phyloP scores from a whole-genome alignment of 352 stramenopile species.

The Phytophthora citrophthora region DNA sequence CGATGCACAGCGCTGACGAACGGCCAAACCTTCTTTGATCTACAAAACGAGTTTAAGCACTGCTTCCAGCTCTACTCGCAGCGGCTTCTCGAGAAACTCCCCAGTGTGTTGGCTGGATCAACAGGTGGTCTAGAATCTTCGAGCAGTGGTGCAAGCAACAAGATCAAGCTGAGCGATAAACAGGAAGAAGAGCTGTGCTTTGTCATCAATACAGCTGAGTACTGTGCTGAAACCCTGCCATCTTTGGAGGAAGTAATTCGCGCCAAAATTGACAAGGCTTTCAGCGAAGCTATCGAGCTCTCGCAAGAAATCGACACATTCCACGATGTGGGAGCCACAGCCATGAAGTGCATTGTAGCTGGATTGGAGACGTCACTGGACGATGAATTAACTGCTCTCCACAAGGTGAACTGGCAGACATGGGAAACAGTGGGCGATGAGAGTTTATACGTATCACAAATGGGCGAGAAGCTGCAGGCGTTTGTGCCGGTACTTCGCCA shows the following conservation, averaged over 20 bases:
- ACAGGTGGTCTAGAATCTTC: constrained; percentile 29
- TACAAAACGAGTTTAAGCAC: constrained; percentile 95
- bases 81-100: constrained; percentile 77
- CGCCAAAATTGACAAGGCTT: constrained; percentile 95
- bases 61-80: constrained; percentile 82
- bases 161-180: constrained; percentile 82
- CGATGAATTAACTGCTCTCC: constrained; percentile 89
- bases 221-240: constrained; percentile 97
- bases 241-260: constrained; percentile 97
- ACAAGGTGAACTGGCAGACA: constrained; percentile 92
- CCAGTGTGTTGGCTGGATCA: constrained; percentile 35
- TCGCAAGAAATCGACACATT: constrained; percentile 95
- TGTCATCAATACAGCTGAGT: constrained; percentile 98
- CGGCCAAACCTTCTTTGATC: constrained; percentile 97
- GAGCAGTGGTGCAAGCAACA: constrained; percentile 26
- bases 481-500: constrained; percentile 93
- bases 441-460: constrained; percentile 93
- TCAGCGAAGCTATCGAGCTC: constrained; percentile 94
- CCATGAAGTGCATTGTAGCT: constrained; percentile 95
- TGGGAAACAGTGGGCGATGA: constrained; percentile 97
- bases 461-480: constrained; percentile 92
- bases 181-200: constrained; percentile 97
- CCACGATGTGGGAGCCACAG: constrained; percentile 94
- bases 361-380: constrained; percentile 93
- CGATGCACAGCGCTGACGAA: constrained; percentile 97